Evolutionary conservation across 306 rosid species (phyloP), one percentile per base, ranked within the genome.

Genomic region (Vachellia collinsii): DNA sequence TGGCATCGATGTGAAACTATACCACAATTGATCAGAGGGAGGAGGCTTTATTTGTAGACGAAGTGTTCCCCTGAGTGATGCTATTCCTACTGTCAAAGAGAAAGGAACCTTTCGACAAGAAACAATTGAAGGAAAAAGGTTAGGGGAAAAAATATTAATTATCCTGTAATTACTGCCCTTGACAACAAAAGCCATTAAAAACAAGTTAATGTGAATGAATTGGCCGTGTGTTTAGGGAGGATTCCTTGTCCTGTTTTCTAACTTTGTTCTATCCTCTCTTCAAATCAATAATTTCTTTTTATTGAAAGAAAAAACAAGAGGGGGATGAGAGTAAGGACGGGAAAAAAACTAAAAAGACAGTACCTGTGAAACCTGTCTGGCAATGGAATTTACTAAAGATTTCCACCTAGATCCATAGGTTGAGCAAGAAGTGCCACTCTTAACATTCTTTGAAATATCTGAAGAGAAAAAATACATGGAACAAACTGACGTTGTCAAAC

Each of bases 341-440:
- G 78, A 39, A 77, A 77, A 50, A 42, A 53, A 39, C 3, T 23
- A 22, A 65, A 84, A 66, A 56, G 17, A 78, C 19, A 39, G 72
- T 79, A 94, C 99, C 99, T 94, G 97, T 44, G 99, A 95, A 87
- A 95, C 94, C 53, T 95, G 97, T 87, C 87, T 91, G 82, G 97
- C 94, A 67, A 95, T 78, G 38, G 95, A 86, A 83, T 88, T 81
- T 56, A 91, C 74, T 20, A 95, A 65, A 42, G 91, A 84, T 72
- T 91, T 95, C 99, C 94, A 95, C 84, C 84, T 86, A 42, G 97
- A 92, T 73, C 88, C 91, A 48, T 23, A 42, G 70, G 82, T 64
- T 70, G 92, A 72, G 68, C 88, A 78, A 75, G 90, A 48, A 41
- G 81, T 14, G 25, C 80, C 22, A 76, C 76, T 86, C 92, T 74